Conservation (phyloP, 768 basidiomycete genomes). For the Pleurotus citrinopileatus region DNA sequence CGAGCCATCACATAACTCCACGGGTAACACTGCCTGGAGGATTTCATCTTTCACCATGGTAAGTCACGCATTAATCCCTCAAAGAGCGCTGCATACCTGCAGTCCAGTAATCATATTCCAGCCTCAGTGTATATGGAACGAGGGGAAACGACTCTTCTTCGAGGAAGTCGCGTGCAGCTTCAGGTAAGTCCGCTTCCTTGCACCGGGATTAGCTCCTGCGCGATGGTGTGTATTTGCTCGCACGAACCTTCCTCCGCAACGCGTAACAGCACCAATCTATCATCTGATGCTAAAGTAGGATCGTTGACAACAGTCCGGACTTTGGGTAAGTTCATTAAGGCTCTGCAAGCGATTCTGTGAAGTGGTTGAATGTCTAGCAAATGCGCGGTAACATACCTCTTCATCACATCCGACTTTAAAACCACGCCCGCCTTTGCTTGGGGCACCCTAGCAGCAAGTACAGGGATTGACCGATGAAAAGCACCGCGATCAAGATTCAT, state of each 20-base stretch:
- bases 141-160: constrained; percentile 52
- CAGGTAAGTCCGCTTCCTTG: constrained; percentile 69
- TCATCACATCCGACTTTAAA: constrained; percentile 56
- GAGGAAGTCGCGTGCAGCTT: constrained; percentile 54
- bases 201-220: constrained; percentile 20
- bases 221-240: constrained; percentile 9
- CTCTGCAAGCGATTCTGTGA: constrained; percentile 33
- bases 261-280: constrained; percentile 66
- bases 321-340: constrained; percentile 67
- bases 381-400: constrained; percentile 55
- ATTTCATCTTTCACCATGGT: constrained; percentile 64
- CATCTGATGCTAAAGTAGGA: constrained; percentile 41
- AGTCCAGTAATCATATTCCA: constrained; percentile 89
- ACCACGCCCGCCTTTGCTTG: constrained; percentile 52
- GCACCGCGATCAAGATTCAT: constrained; percentile 56
- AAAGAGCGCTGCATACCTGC: constrained; percentile 47
- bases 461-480: constrained; percentile 63
- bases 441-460: constrained; percentile 67
- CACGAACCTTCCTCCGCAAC: constrained; percentile 57
- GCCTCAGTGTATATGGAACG: constrained; percentile 54
- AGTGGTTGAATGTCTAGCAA: too few relatives aligned
- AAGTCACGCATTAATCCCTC: neutral
- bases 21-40: constrained; percentile 76
- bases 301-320: constrained; percentile 56
- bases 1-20: constrained; percentile 70